These are phyloP conservation scores for Coemansia sp. DNA, from an alignment of 192 early-diverging fungal genomes.

Conservation along the genomic window DNA sequence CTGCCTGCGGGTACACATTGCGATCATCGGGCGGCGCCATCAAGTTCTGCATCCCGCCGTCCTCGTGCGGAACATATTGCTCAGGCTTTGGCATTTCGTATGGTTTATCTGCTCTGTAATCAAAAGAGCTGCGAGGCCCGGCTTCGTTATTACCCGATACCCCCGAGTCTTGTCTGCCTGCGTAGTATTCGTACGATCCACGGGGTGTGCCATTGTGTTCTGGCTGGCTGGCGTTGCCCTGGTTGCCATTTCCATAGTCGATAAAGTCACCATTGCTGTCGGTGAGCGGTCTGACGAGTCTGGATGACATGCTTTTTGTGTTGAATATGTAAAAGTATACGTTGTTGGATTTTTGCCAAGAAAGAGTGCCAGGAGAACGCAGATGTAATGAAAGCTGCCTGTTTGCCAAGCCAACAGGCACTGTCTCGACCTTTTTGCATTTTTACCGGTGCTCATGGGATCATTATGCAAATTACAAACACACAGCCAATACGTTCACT, in stretches of 20 bases:
- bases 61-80: neutral
- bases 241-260: slow-evolving; percentile 2
- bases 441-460: too few species aligned
- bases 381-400: too few species aligned
- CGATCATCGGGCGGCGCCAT: slow-evolving; percentile 28
- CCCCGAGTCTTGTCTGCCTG: neutral
- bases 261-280: slow-evolving; percentile 5
- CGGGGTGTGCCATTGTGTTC: neutral
- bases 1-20: slow-evolving; percentile 28
- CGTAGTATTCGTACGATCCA: too few species aligned
- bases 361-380: neutral
- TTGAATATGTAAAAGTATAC: neutral
- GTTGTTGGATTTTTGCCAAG: neutral
- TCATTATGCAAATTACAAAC: too few species aligned
- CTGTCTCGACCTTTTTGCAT: too few species aligned
- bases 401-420: too few species aligned
- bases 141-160: too few species aligned
- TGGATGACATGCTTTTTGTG: slow-evolving; percentile 14
- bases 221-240: neutral
- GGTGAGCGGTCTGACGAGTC: slow-evolving; percentile 26
- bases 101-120: too few species aligned
- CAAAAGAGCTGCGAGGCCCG: too few species aligned
- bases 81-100: neutral
- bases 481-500: too few species aligned
- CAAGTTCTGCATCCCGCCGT: slow-evolving; percentile 25